Conservation (phyloP, 1,284 basidiomycete species). For the Microstroma glucosiphilum region DNA sequence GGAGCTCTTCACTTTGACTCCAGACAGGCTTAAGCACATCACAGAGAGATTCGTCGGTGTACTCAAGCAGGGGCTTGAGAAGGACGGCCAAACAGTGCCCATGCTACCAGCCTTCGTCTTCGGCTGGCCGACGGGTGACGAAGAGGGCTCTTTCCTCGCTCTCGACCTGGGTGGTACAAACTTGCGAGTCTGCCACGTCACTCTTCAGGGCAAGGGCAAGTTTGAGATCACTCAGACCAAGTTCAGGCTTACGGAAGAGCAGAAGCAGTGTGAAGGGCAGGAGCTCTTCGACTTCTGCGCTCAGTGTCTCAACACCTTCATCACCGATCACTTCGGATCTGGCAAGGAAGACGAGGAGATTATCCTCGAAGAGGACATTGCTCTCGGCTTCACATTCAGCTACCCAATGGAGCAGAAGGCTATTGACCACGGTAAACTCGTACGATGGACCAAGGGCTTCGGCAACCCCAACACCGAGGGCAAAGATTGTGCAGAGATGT, state of each 20-base stretch:
- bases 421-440: conserved; percentile 90
- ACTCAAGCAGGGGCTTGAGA: conserved; percentile 76
- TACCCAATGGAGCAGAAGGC: conserved; percentile 53
- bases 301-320: conserved; percentile 82
- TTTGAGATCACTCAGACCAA: conserved; percentile 98
- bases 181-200: conserved; percentile 92
- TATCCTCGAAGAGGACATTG: conserved; percentile 66
- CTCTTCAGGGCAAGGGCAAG: conserved; percentile 80
- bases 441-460: conserved; percentile 99
- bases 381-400: conserved; percentile 86
- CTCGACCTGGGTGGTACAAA: conserved; percentile 92
- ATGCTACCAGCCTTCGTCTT: conserved; percentile 97
- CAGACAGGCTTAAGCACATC: conserved; percentile 57
- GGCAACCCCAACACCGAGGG: conserved; percentile 88
- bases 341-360: conserved; percentile 55
- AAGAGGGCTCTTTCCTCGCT: conserved; percentile 83
- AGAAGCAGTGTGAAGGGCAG: conserved; percentile 95
- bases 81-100: conserved; percentile 77
- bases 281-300: conserved; percentile 96
- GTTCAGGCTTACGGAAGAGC: conserved; percentile 92
- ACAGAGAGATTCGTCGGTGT: conserved; percentile 91
- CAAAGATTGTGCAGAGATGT: conserved; percentile 85
- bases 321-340: conserved; percentile 65
- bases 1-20: conserved; percentile 41
- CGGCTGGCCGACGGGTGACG: conserved; percentile 86